Conservation (phyloP, 179 eudicot genomes). For the Camellia oleifera region DNA sequence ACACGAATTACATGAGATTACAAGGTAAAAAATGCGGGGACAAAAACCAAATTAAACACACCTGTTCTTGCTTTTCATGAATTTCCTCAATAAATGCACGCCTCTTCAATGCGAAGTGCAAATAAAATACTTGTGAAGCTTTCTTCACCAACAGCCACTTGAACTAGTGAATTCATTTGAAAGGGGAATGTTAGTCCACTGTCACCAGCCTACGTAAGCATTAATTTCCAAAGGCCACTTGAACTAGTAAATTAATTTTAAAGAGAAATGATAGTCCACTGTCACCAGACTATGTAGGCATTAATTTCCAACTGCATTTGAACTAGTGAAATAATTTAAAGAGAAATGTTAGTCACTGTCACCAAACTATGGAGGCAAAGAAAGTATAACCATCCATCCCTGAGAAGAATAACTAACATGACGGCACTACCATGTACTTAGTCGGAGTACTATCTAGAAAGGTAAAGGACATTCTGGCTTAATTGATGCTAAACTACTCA, state of each 20-base stretch:
- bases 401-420: background rate
- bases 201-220: background rate
- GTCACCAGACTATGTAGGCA: background rate
- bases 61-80: slow-evolving; percentile 98
- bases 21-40: background rate
- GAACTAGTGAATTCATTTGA: slow-evolving; percentile 45
- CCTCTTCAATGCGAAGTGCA: slow-evolving; percentile 86
- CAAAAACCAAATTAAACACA: slow-evolving; percentile 22
- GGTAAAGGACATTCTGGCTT: background rate
- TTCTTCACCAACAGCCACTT: slow-evolving; percentile 93
- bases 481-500: background rate
- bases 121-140: slow-evolving; percentile 85
- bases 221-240: slow-evolving; percentile 67
- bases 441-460: background rate
- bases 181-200: slow-evolving; percentile 10
- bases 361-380: background rate
- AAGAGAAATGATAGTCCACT: slow-evolving; percentile 9
- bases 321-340: slow-evolving; percentile 46
- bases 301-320: slow-evolving; percentile 61
- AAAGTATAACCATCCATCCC: background rate
- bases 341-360: background rate
- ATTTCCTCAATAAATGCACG: slow-evolving; percentile 88
- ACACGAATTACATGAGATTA: background rate
- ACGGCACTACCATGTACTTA: background rate
- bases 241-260: slow-evolving; percentile 45